Evolutionary conservation across 257 asterid species (phyloP), one percentile per base, ranked within the genome.

Genomic region (Salvia hispanica): DNA sequence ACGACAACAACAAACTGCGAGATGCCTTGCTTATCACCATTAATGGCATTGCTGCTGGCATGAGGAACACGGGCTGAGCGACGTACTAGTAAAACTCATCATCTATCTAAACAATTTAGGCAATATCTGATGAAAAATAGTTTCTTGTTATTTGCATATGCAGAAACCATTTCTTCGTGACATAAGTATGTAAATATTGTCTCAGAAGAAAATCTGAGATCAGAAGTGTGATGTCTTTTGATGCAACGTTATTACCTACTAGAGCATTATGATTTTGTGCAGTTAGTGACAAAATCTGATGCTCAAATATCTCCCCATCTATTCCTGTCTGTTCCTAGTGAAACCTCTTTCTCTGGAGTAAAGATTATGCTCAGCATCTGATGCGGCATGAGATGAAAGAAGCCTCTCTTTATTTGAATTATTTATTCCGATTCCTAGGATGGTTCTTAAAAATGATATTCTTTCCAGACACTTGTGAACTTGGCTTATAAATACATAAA

Each of bases 21-120:
- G 99, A 93, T 66, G 96, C 96, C 6, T 74, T 93, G 80, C 95
- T 90, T 8, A 88, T 93, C 18, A 86, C 95, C 25, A 84, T 93
- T 9, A 93, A 93, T 12, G 99, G 99, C 54, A 93, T 93, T 64
- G 99, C 97, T 54, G 99, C 99, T 56, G 99, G 99, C 63, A 93
- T 93, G 97, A 88, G 95, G 79, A 88, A 93, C 84, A 90, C 95
- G 0, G 97, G 99, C 52, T 89, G 75, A 88, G 11, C 44, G 67
- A 15, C 28, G 21, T 68, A 15, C 6, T 21, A 14, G 54, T 37
- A 52, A 40, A 47, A 18, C 60, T 67, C n/a, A 21, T 53, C 15
- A 25, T 47, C 18, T 9, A 6, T 69, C 58, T 34, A 57, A 43
- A 31, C 11, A 40, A 16, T 55, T 46, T 54, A 36, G 31, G 15